Evolutionary conservation across 176 grass and related monocot genomes (phyloP).

Genomic region (Avena atlantica): DNA sequence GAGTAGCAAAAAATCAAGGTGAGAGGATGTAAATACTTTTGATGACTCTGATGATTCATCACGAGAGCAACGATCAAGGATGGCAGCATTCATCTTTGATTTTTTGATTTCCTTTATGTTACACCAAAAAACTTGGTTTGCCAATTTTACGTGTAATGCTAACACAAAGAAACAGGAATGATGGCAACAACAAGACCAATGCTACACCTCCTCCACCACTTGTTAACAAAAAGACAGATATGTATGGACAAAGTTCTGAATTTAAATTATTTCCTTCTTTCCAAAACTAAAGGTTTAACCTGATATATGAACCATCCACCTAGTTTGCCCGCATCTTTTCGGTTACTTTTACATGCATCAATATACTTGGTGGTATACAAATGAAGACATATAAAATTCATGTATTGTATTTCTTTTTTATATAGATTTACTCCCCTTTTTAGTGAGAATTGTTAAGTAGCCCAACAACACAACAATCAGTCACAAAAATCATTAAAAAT

Average conservation of each 20-base stretch:
- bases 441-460: constrained; percentile 5
- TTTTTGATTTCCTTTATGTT: background rate
- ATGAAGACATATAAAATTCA: background rate
- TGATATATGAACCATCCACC: background rate
- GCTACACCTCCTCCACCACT: background rate
- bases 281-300: background rate
- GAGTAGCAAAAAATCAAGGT: no score
- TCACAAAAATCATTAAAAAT: background rate
- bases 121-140: background rate
- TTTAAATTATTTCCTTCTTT: background rate
- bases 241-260: background rate
- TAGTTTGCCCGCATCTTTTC: background rate
- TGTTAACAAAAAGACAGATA: background rate
- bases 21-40: background rate
- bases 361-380: background rate
- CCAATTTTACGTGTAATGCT: background rate
- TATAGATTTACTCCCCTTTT: background rate
- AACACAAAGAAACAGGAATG: no score
- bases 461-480: background rate
- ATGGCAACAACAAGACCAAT: background rate
- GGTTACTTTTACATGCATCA: background rate
- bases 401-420: background rate
- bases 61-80: background rate
- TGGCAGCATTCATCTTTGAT: background rate
- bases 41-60: background rate